Percentiles rank a stretch among this genome's conserved stretches.
phyloP scores from a whole-genome alignment of 768 basidiomycete genomes.

The Atractiella rhizophila region DNA sequence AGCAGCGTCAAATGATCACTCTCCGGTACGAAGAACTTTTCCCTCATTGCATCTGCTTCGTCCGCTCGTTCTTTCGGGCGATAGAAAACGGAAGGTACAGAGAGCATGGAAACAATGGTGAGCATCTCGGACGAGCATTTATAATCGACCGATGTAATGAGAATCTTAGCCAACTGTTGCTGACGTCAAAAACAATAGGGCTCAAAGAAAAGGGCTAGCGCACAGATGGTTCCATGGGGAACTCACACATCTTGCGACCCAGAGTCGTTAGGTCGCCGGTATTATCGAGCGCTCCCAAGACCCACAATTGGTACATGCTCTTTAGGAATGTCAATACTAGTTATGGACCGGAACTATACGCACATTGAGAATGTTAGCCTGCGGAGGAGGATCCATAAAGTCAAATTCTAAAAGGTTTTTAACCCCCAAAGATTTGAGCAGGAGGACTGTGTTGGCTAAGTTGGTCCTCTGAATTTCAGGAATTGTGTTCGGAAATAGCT shows the following conservation, averaged over 20 bases:
- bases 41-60: conserved; percentile 85
- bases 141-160: conserved; percentile 82
- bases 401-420: conserved; percentile 95
- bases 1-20: conserved; percentile 85
- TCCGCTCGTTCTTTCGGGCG: conserved; percentile 91
- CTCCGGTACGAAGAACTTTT: conserved; percentile 96
- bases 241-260: conserved; percentile 94
- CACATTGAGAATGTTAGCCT: conserved; percentile 25
- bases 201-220: conserved; percentile 1
- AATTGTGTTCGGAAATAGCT: conserved; percentile 82
- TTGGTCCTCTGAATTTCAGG: conserved; percentile 98
- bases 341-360: background rate
- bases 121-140: conserved; percentile 85
- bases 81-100: conserved; percentile 92
- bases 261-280: conserved; percentile 79
- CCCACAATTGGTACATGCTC: conserved; percentile 99
- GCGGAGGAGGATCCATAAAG: conserved; percentile 99
- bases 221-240: conserved; percentile 91
- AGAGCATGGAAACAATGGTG: conserved; percentile 96
- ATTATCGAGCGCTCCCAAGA: conserved; percentile 87
- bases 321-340: conserved; percentile 34
- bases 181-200: too few relatives aligned
- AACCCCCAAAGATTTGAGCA: conserved; percentile 86
- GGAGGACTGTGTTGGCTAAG: conserved; percentile 78
- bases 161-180: conserved; percentile 97